phyloP scores from a whole-genome alignment of 495 filamentous ascomycete species.

The Corynascus novoguineensis region DNA sequence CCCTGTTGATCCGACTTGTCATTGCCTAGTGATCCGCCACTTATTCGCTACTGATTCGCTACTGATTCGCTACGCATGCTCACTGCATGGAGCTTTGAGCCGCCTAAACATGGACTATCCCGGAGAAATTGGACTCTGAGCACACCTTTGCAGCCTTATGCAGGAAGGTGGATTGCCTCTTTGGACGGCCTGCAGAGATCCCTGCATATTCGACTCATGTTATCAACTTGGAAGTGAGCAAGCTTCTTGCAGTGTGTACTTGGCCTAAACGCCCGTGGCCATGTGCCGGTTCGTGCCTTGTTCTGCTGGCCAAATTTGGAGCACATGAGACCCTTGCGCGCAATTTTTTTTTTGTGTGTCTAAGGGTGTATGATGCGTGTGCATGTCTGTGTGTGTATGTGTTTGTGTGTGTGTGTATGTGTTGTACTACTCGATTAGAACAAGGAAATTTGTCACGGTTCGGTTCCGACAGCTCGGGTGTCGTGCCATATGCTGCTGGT shows the following conservation, averaged over 20 bases:
- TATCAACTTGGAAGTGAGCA: background rate
- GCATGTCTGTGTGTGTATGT: too few species aligned
- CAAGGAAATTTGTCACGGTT: too few species aligned
- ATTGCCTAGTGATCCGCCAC: too few species aligned
- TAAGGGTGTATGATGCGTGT: too few species aligned
- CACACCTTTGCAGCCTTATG: background rate
- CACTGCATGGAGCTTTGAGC: background rate
- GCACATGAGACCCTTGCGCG: too few species aligned
- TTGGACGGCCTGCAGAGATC: constrained; percentile 1
- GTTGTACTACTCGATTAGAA: too few species aligned
- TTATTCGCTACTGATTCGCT: too few species aligned
- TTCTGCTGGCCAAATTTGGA: too few species aligned
- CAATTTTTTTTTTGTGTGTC: too few species aligned
- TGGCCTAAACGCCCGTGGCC: background rate
- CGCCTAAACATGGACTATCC: background rate
- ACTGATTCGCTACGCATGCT: background rate
- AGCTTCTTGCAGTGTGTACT: background rate
- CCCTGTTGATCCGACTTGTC: too few species aligned
- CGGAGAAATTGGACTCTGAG: background rate
- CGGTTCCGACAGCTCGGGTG: constrained; percentile 1
- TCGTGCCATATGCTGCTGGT: background rate
- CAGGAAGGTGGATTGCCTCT: background rate
- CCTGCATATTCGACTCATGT: background rate
- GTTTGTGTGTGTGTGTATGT: too few species aligned
- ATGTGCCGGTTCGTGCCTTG: background rate